These are phyloP conservation scores for Macrolepiota albuminosa DNA, from an alignment of 768 basidiomycete species.

Conservation along the genomic window DNA sequence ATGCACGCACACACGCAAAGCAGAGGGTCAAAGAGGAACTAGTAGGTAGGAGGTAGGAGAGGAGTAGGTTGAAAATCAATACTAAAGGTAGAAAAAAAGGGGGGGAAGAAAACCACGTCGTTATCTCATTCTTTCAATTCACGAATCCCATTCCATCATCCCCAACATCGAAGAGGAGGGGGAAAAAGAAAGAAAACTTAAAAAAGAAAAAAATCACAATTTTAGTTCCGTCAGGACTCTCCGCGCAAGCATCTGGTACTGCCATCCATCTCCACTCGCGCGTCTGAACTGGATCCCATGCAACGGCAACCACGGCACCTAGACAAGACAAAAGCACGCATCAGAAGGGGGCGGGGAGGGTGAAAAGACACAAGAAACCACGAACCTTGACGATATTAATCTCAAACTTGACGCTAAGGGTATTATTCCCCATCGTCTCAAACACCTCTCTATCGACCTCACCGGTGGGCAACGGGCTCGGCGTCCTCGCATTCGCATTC, in stretches of 20 bases:
- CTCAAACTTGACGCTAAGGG: constrained; percentile 90
- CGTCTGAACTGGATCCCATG: constrained; percentile 96
- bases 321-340: not conserved
- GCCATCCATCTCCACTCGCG: constrained; percentile 89
- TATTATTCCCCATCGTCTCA: constrained; percentile 70
- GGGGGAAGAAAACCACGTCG: not conserved
- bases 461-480: constrained; percentile 57
- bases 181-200: too few relatives aligned
- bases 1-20: not conserved
- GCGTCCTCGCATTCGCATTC: constrained; percentile 24
- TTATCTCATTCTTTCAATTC: constrained; percentile 4
- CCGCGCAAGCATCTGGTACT: constrained; percentile 93
- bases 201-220: constrained; percentile 40
- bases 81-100: too few relatives aligned
- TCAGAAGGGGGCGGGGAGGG: too few relatives aligned
- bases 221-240: constrained; percentile 86
- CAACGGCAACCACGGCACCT: constrained; percentile 91
- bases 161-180: not conserved
- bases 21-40: not conserved
- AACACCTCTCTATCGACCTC: constrained; percentile 66
- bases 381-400: constrained; percentile 95
- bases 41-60: not conserved
- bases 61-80: constrained; percentile 3
- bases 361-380: not conserved
- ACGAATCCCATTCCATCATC: too few relatives aligned